A percentile compares a stretch with the other conserved stretches of the same genome.
These are phyloP conservation scores for Ceratocystis papillata DNA, from an alignment of 2,329 filamentous ascomycete species.

Conservation along the genomic window DNA sequence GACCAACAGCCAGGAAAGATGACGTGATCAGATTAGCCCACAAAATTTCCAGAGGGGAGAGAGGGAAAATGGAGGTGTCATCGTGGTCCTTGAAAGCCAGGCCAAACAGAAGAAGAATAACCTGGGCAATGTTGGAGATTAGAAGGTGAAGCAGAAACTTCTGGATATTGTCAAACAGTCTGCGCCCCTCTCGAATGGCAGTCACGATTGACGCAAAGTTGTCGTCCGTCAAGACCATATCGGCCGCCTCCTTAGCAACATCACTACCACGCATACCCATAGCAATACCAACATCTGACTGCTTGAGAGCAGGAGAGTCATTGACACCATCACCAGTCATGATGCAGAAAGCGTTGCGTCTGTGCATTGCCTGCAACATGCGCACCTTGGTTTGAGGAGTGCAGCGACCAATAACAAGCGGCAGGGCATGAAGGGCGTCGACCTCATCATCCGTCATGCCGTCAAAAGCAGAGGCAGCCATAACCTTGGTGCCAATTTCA, in stretches of 20 bases:
- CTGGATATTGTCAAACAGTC: conserved; percentile 63
- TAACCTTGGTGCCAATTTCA: conserved; percentile 40
- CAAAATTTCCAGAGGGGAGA: conserved; percentile 62
- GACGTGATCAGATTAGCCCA: conserved; percentile 69
- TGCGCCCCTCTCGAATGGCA: conserved; percentile 59
- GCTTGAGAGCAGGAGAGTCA: conserved; percentile 61
- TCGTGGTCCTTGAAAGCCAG: conserved; percentile 55
- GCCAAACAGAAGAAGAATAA: conserved; percentile 56
- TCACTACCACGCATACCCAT: conserved; percentile 63
- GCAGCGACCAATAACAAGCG: conserved; percentile 58
- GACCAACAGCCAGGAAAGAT: conserved; percentile 58
- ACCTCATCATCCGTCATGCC: conserved; percentile 51
- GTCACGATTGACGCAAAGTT: conserved; percentile 74
- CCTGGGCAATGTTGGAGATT: conserved; percentile 60
- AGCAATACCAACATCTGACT: conserved; percentile 64
- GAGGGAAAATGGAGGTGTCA: conserved; percentile 54
- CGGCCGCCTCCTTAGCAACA: conserved; percentile 69
- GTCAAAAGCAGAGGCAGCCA: conserved; percentile 54
- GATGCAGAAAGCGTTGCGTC: conserved; percentile 56
- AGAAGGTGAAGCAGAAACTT: conserved; percentile 59
- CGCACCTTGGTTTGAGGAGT: conserved; percentile 62
- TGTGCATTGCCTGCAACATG: conserved; percentile 63
- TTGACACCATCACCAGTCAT: conserved; percentile 71
- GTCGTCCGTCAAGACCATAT: conserved; percentile 80
- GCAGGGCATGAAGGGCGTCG: conserved; percentile 49